Evolutionary conservation across 2,329 filamentous ascomycete species (phyloP).

Genomic region (Diaporthe destruens): DNA sequence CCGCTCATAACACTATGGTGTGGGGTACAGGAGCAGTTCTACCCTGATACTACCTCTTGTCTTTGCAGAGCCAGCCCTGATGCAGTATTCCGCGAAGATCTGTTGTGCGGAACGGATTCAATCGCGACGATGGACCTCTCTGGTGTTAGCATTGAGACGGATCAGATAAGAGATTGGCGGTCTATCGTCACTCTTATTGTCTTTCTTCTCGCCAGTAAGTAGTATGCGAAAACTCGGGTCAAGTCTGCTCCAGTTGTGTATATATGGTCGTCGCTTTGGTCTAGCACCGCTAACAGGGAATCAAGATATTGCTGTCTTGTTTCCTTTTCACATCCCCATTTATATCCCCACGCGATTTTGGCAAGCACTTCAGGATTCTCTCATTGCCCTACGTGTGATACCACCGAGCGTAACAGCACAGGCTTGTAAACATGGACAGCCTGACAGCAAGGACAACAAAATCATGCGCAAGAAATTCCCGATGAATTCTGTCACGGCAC

Average conservation of each 20-base stretch:
- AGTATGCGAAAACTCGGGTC: slow-evolving; percentile 46
- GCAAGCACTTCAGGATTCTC: background rate
- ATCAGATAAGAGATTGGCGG: slow-evolving; percentile 72
- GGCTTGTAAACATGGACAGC: background rate
- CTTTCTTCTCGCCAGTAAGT: slow-evolving; percentile 77
- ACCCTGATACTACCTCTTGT: background rate
- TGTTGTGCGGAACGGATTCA: background rate
- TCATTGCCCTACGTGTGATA: slow-evolving; percentile 3
- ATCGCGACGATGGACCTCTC: background rate
- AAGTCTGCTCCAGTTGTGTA: background rate
- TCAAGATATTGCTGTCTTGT: slow-evolving; percentile 6
- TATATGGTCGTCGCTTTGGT: background rate
- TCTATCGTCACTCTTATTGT: slow-evolving; percentile 78
- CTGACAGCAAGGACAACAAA: background rate
- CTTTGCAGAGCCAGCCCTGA: background rate
- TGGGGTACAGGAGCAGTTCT: background rate
- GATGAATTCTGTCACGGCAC: slow-evolving; percentile 63
- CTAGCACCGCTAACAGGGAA: background rate
- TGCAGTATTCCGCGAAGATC: too few relatives aligned
- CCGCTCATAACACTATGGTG: background rate
- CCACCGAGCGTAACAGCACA: background rate
- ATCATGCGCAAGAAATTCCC: slow-evolving; percentile 6
- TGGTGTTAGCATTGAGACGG: slow-evolving; percentile 58
- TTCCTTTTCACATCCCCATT: background rate
- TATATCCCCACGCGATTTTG: background rate